Percentiles rank a stretch among this genome's conserved stretches.
Conservation (phyloP, 2,329 filamentous ascomycete genomes). For the Furcasterigmium furcatum region DNA sequence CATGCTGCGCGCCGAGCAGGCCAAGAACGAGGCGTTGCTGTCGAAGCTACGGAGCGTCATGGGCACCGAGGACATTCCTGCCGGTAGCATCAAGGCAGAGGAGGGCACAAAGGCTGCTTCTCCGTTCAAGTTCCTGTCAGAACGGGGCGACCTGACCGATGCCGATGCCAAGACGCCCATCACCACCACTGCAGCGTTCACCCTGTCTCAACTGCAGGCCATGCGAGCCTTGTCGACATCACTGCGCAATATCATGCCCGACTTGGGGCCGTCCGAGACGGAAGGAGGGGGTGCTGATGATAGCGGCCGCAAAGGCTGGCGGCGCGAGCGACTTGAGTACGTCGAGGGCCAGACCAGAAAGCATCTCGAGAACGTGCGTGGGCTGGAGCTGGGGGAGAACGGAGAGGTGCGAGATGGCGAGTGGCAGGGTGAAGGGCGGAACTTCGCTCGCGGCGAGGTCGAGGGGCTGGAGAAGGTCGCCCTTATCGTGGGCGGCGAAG, state of each 20-base stretch:
- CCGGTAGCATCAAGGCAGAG: slow-evolving; percentile 16
- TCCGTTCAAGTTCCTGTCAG: slow-evolving; percentile 55
- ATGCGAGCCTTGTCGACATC: slow-evolving; percentile 62
- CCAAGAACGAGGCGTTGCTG: slow-evolving; percentile 70
- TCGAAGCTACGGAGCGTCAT: slow-evolving; percentile 51
- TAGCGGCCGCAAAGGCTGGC: slow-evolving; percentile 49
- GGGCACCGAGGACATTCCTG: slow-evolving; percentile 14
- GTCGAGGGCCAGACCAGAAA: slow-evolving; percentile 76
- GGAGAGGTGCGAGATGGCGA: slow-evolving; percentile 64
- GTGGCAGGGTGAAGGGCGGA: slow-evolving; percentile 55
- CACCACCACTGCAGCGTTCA: slow-evolving; percentile 72
- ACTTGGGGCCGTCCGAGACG: slow-evolving; percentile 38
- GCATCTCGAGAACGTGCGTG: slow-evolving; percentile 69
- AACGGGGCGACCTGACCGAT: slow-evolving; percentile 46
- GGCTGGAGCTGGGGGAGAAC: slow-evolving; percentile 59
- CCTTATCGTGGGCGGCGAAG: slow-evolving; percentile 35
- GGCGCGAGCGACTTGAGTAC: slow-evolving; percentile 73
- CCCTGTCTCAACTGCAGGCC: slow-evolving; percentile 78
- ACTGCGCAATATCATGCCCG: slow-evolving; percentile 64
- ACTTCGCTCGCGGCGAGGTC: slow-evolving; percentile 49
- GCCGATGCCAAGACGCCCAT: slow-evolving; percentile 54
- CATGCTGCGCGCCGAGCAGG: slow-evolving; percentile 65
- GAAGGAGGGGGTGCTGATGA: slow-evolving; percentile 15
- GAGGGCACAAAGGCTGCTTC: slow-evolving; percentile 14
- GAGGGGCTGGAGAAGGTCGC: slow-evolving; percentile 53